phyloP scores from a whole-genome alignment of 805 yeast genomes.

The Priceomyces castillae region DNA sequence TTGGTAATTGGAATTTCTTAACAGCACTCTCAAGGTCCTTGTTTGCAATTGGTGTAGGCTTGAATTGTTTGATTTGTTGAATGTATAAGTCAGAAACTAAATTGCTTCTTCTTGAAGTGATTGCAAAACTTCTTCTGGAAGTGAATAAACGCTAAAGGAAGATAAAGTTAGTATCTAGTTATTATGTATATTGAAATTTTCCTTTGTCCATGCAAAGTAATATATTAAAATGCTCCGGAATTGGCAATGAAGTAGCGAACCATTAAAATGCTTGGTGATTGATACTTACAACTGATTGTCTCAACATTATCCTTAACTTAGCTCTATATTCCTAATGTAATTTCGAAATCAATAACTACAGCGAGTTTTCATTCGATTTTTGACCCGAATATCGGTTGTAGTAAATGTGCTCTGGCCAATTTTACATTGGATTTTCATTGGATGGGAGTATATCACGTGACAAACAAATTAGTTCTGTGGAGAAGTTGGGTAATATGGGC shows the following conservation, averaged over 20 bases:
- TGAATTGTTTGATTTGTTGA: conserved; percentile 82
- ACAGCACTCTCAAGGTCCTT: conserved; percentile 76
- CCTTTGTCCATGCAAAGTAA: background rate
- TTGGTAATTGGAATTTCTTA: conserved; percentile 79
- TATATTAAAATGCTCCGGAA: too few species aligned
- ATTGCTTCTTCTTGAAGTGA: conserved; percentile 48
- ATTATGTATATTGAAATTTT: background rate
- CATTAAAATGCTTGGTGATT: background rate
- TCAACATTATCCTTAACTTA: conserved; percentile 26
- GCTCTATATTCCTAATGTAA: background rate
- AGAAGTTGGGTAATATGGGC: too few species aligned
- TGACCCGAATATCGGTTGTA: conserved; percentile 10
- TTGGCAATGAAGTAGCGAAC: too few species aligned
- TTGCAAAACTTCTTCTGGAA: conserved; percentile 41
- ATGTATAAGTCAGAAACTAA: conserved; percentile 81
- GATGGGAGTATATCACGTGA: conserved; percentile 7
- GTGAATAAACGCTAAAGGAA: conserved; percentile 29
- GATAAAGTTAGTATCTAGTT: conserved; percentile 7
- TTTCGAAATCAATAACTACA: background rate
- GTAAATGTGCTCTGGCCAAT: conserved; percentile 6
- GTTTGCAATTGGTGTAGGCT: conserved; percentile 73
- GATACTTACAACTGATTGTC: conserved; percentile 42
- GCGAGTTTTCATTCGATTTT: background rate
- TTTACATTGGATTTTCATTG: conserved; percentile 9
- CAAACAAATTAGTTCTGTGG: too few species aligned